phyloP scores from a whole-genome alignment of 164 flowering plant genomes.

The Stephania yunnanensis region DNA sequence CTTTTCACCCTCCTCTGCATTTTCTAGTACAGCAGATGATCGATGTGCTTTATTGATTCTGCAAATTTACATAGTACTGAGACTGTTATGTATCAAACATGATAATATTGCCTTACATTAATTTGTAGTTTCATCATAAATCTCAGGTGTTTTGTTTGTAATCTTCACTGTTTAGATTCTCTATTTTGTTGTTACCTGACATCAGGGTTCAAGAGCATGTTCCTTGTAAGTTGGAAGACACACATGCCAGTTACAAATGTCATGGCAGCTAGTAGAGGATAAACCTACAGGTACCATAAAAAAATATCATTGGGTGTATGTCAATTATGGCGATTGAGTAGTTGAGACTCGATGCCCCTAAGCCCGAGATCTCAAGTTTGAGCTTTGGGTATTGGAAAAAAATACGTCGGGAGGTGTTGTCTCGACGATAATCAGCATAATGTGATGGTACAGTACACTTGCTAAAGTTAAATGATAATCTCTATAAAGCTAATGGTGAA shows the following conservation, averaged over 20 bases:
- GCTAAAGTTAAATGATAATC: not conserved
- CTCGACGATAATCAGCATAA: not conserved
- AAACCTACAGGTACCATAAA: conserved; percentile 34
- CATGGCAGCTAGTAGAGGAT: conserved; percentile 78
- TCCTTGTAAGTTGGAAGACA: conserved; percentile 61
- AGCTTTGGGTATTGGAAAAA: no score
- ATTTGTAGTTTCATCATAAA: not conserved
- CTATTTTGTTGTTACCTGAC: conserved; percentile 37
- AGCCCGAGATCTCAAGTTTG: no score
- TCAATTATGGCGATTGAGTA: not conserved
- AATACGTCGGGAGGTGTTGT: no score
- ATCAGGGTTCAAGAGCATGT: conserved; percentile 60
- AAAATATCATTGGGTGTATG: not conserved
- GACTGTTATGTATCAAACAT: not conserved
- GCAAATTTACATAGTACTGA: not conserved
- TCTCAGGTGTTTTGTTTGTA: not conserved
- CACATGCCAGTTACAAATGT: conserved; percentile 56
- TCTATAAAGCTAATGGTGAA: not conserved
- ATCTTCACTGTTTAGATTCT: not conserved
- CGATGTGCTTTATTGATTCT: conserved; percentile 61
- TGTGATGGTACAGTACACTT: not conserved
- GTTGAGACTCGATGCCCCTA: no score
- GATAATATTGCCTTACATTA: not conserved
- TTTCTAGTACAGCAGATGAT: conserved; percentile 48
- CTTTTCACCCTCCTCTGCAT: conserved; percentile 74